Evolutionary conservation across 2,329 filamentous ascomycete genomes (phyloP), one percentile per base, ranked within the genome.

Genomic region (Fusarium sp.): DNA sequence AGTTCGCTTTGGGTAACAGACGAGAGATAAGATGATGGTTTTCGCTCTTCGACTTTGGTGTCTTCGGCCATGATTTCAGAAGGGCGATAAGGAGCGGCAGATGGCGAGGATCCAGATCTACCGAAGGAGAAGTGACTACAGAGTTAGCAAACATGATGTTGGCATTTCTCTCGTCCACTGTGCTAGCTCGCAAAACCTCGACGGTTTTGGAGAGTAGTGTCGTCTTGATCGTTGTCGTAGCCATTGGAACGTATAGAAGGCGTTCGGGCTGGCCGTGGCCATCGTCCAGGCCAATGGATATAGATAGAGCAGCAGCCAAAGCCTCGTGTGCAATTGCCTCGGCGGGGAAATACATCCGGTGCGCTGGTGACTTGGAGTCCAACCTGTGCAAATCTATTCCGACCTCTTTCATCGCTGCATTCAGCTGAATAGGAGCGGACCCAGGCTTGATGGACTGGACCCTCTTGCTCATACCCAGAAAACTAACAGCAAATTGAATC

Each of bases 91-190:
- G 83, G 11, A 97, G 85, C 3, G 96, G 95, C 17, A 99, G 83
- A 80, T 98, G 95, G 67, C 93, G 92, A 4, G 96, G 95, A 76
- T 97, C 93, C 33, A 99, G 84, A 77, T 99, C 96, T 49, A 98
- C 84, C 1, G 96, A 97, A 1, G 96, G 96, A 7, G 96, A 99
- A 1, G 96, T 99, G 62, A 98, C 89, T 45, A 99, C 95, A 8
- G 97, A 89, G 77, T 99, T 99, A 39, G 95, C 94, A 76, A 97
- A 97, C 17, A 99, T 83, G 37, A 99, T 96, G 76, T 99, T 99
- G 47, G 93, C 92, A 74, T 99, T 99, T 65, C 93, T 89, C 78
- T 98, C 94, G 69, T 91, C 91, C 13, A 87, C 84, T 36, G 88
- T 90, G 18, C 91, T 90, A 33, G 91, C 87, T 58, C 90, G 86